Conservation (phyloP, 495 filamentous ascomycete species). For the Podospora appendiculata region DNA sequence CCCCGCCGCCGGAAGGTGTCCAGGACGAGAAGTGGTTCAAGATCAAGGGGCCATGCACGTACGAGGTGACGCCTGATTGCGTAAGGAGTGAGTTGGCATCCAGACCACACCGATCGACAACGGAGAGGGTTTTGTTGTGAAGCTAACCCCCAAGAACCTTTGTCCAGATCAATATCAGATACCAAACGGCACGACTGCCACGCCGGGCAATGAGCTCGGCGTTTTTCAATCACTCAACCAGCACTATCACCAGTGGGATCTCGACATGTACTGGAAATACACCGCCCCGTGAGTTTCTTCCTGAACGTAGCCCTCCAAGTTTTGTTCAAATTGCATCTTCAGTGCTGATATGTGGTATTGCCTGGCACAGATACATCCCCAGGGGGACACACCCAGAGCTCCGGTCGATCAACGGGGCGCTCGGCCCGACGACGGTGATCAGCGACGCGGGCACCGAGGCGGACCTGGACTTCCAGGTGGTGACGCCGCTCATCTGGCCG, state of each 20-base stretch:
- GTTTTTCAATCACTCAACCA: constrained; percentile 25
- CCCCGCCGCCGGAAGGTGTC: background rate
- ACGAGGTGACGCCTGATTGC: constrained; percentile 24
- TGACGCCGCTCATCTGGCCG: constrained; percentile 43
- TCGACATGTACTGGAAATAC: constrained; percentile 52
- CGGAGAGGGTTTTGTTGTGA: background rate
- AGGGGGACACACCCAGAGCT: constrained; percentile 28
- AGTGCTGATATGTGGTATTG: background rate
- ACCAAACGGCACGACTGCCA: constrained; percentile 18
- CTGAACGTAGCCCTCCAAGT: background rate
- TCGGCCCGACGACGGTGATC: constrained; percentile 22
- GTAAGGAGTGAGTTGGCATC: constrained; percentile 16
- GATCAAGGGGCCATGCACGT: constrained; percentile 15
- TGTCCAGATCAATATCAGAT: constrained; percentile 21
- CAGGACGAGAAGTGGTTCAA: constrained; percentile 7
- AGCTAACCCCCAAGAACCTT: background rate
- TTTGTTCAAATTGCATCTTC: background rate
- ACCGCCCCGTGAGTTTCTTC: constrained; percentile 23
- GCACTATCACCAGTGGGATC: constrained; percentile 44
- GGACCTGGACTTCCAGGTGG: constrained; percentile 27
- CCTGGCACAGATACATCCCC: constrained; percentile 24
- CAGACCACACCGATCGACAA: background rate
- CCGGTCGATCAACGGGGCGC: constrained; percentile 29
- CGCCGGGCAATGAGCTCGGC: constrained; percentile 25
- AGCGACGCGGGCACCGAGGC: constrained; percentile 24